Evolutionary conservation across 306 rosid genomes (phyloP).

Genomic region (Quercus robur): DNA sequence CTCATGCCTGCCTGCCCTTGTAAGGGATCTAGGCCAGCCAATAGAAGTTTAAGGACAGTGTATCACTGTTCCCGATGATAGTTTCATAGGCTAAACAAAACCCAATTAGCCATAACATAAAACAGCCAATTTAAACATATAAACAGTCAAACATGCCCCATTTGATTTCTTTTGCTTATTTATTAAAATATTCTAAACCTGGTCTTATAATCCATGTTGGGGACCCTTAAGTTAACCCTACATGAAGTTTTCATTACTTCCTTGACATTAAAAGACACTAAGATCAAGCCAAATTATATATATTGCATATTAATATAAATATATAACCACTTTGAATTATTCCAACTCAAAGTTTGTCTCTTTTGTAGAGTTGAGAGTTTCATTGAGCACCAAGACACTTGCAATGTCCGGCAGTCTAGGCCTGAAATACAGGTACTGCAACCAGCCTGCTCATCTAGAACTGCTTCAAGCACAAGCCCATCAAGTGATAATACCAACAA

Average conservation of each 20-base stretch:
- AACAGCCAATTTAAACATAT: not conserved
- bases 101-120: not conserved
- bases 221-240: constrained; percentile 25
- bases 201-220: constrained; percentile 7
- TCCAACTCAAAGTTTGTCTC: constrained; percentile 1
- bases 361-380: constrained; percentile 86
- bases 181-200: constrained; percentile 16
- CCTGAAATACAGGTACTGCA: constrained; percentile 48
- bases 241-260: constrained; percentile 12
- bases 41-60: not conserved
- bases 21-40: constrained; percentile 18
- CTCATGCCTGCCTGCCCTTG: constrained; percentile 14
- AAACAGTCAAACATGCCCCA: constrained; percentile 12
- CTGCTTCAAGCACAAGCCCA: constrained; percentile 83
- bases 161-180: constrained; percentile 16
- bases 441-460: constrained; percentile 58
- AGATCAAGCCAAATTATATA: not conserved
- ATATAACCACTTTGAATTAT: not conserved
- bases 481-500: constrained; percentile 63
- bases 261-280: constrained; percentile 11
- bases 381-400: constrained; percentile 95
- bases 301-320: not conserved
- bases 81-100: constrained; percentile 16
- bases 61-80: not conserved
- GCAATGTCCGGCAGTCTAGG: constrained; percentile 47